Conservation (phyloP, 805 yeast genomes). For the Starmerella tilneyi region DNA sequence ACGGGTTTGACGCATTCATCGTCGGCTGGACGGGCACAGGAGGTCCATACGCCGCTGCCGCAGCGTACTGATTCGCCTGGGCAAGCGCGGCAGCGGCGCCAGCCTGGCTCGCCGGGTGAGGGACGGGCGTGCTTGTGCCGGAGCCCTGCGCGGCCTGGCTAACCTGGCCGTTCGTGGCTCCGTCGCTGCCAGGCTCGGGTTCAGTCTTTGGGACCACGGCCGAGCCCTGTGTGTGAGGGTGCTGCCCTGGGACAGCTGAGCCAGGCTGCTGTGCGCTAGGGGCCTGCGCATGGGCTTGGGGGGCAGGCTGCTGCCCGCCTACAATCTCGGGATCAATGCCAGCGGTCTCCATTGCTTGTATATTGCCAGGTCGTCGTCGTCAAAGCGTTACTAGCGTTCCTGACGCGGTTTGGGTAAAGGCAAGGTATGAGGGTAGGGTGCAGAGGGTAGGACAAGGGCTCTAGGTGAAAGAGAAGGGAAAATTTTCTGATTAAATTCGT, state of each 20-base stretch:
- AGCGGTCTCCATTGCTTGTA: conserved; percentile 24
- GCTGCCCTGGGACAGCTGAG: conserved; percentile 16
- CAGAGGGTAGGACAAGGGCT: conserved; percentile 24
- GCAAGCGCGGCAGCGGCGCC: conserved; percentile 15
- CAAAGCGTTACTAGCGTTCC: conserved; percentile 8
- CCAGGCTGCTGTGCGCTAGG: conserved; percentile 19
- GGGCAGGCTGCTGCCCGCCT: conserved; percentile 26
- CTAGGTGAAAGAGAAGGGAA: conserved; percentile 7
- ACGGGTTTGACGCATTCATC: background rate
- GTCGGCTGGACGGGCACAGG: conserved; percentile 20
- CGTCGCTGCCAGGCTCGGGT: conserved; percentile 6
- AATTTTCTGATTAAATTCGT: conserved; percentile 2
- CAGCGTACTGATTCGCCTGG: conserved; percentile 22
- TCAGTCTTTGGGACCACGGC: conserved; percentile 10
- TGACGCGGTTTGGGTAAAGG: conserved; percentile 25
- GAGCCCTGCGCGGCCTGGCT: conserved; percentile 10
- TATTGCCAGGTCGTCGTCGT: background rate
- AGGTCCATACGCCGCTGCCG: conserved; percentile 24
- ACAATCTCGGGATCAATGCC: conserved; percentile 32
- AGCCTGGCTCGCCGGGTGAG: conserved; percentile 13
- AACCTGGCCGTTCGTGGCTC: conserved; percentile 13
- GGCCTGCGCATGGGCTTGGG: conserved; percentile 15
- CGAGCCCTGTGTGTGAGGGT: conserved; percentile 1
- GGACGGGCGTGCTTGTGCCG: conserved; percentile 7
- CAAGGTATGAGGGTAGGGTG: conserved; percentile 24